A percentile compares a stretch with the other conserved stretches of the same genome.
phyloP scores from a whole-genome alignment of 305 asterid genomes.

The Fraxinus floribunda region DNA sequence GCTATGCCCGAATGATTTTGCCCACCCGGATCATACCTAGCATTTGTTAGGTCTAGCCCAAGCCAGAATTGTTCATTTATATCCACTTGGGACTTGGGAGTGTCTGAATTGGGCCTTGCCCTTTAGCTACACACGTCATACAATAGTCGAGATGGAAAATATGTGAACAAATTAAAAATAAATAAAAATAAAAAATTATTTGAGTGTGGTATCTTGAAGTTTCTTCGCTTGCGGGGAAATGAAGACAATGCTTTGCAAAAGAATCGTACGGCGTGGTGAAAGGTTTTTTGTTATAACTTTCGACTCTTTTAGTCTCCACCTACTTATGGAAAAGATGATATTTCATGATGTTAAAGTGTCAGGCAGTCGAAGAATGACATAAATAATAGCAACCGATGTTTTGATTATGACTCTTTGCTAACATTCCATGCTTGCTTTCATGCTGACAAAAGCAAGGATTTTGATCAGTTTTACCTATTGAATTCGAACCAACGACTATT shows the following conservation, averaged over 20 bases:
- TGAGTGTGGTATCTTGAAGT: not conserved
- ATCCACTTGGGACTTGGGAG: not conserved
- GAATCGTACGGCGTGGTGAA: not conserved
- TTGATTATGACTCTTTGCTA: no score
- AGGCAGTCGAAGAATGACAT: not conserved
- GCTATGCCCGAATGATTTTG: not conserved
- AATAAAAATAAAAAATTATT: no score
- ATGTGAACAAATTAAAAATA: not conserved
- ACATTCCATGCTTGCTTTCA: not conserved
- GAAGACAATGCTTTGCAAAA: not conserved
- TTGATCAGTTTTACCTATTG: not conserved
- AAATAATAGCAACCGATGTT: not conserved
- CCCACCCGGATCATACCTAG: not conserved
- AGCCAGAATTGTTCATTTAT: not conserved
- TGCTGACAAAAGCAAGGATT: not conserved
- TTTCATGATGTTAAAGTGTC: not conserved
- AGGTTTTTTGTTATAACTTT: not conserved
- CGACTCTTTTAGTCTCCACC: not conserved
- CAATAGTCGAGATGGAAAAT: not conserved
- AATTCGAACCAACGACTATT: not conserved
- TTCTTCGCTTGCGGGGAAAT: not conserved
- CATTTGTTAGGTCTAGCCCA: not conserved
- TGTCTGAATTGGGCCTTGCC: not conserved
- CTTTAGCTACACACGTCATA: not conserved
- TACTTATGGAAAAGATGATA: not conserved